Base-by-base conservation (phyloP, 1,139 yeast species). In the Pichia sp. region DNA sequence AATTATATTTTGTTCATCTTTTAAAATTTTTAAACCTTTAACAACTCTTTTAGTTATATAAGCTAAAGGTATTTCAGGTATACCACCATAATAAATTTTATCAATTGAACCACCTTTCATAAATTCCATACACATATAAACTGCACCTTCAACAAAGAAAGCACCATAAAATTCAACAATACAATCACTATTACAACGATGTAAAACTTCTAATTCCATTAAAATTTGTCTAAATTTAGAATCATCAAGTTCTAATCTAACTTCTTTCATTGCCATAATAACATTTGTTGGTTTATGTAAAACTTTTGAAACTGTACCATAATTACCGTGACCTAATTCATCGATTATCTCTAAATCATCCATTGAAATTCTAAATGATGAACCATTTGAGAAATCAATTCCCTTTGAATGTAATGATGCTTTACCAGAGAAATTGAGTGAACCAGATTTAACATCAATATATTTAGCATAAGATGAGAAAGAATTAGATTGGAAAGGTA, bases 51-150 rank as follows among this genome's bases (percentile, higher is more conserved):
- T 83, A 3, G 96, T 77, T 37, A 89, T 83, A 52, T 75, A 79
- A 2, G 95, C 95, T 45, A 91, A 70, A 41, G 81, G 79, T 39
- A 80, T 81, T 60, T 89, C 95, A 45, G 77, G 79, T 20, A 88
- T 72, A 23, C 79, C 79, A 24, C 69, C 70, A 24, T 77, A 80
- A 61, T 88, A 91, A 20, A 91, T 71, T 56, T 83, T 85, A 61
- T 91, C 96, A 44, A 93, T 66, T 0, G 96, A 86, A 0, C 96
- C 96, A 39, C 96, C 97, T 62, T 89, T 95, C 99, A 91, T 91
- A 62, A 80, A 85, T 64, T 91, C 99, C 75, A 91, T 91, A 64
- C 98, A 91, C 84, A 93, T 88, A 65, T 89, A 91, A 33, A 91
- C 98, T 0, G 96, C 96, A 35, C 97, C 96, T 63, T 91, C 98